Evolutionary conservation across 148 eudicot genomes (phyloP).

Genomic region (Rhododendron mucronatum): DNA sequence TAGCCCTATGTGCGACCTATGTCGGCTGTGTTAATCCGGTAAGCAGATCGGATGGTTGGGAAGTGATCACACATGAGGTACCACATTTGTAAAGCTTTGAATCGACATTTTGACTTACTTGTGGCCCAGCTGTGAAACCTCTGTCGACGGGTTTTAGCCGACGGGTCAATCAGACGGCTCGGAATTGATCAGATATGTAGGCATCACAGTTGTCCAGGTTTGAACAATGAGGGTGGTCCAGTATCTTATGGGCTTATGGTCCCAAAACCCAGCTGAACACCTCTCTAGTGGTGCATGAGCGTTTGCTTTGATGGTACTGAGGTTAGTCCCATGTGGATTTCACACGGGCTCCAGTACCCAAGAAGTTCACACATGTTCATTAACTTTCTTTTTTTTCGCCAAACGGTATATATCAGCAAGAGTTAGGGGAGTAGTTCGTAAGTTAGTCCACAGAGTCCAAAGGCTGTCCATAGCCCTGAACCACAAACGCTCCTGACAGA

Average conservation of each 20-base stretch:
- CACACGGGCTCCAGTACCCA: conserved; percentile 9
- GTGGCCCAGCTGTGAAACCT: background rate
- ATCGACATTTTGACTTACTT: background rate
- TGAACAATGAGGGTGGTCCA: conserved; percentile 9
- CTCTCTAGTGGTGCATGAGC: background rate
- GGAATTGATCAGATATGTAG: background rate
- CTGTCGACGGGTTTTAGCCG: background rate
- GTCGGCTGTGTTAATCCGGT: background rate
- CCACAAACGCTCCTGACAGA: no score
- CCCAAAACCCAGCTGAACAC: background rate
- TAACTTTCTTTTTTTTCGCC: background rate
- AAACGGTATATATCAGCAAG: no score
- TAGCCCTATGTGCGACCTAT: background rate
- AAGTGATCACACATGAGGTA: background rate
- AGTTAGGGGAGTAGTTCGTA: no score
- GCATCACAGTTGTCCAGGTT: background rate
- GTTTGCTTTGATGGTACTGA: background rate
- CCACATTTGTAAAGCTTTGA: background rate
- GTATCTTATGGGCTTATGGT: conserved; percentile 4
- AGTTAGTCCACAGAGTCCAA: no score
- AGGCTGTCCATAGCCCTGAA: background rate
- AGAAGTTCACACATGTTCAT: background rate
- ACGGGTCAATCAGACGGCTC: background rate
- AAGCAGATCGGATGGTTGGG: background rate
- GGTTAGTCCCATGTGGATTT: conserved; percentile 14